Evolutionary conservation across 2,329 filamentous ascomycete genomes (phyloP).

Genomic region (Venturiaceae sp.): DNA sequence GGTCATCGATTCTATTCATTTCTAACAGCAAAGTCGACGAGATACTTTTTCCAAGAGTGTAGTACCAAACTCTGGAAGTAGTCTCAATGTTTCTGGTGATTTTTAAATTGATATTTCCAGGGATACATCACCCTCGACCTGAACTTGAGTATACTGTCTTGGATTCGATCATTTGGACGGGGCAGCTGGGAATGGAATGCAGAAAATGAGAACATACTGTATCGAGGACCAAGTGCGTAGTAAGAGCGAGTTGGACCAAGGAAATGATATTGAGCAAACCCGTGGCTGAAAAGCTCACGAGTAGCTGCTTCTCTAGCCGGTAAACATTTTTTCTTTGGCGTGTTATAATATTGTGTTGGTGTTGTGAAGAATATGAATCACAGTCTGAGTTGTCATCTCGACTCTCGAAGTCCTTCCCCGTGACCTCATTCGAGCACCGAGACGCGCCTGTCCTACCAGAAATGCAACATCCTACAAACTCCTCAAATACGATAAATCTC

Average conservation of each 20-base stretch:
- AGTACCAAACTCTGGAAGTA: no score
- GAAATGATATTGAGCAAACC: not conserved
- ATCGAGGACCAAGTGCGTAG: not conserved
- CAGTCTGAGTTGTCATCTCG: not conserved
- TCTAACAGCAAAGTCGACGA: no score
- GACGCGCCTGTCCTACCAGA: no score
- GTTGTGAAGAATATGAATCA: constrained; percentile 1
- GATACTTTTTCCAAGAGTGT: no score
- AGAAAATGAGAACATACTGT: not conserved
- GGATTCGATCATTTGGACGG: no score
- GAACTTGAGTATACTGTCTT: no score
- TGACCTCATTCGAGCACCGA: no score
- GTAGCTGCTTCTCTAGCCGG: not conserved
- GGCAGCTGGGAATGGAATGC: no score
- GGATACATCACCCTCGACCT: no score
- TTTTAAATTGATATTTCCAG: no score
- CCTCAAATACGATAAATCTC: not conserved
- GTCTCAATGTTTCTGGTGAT: no score
- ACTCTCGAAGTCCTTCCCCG: not conserved
- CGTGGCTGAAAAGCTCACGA: not conserved
- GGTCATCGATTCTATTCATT: no score
- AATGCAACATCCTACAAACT: not conserved
- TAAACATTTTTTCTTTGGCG: not conserved
- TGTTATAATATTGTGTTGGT: not conserved
- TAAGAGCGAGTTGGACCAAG: not conserved